Base-by-base conservation (phyloP, 495 filamentous ascomycete species). In the Lineolata rhizophorae region DNA sequence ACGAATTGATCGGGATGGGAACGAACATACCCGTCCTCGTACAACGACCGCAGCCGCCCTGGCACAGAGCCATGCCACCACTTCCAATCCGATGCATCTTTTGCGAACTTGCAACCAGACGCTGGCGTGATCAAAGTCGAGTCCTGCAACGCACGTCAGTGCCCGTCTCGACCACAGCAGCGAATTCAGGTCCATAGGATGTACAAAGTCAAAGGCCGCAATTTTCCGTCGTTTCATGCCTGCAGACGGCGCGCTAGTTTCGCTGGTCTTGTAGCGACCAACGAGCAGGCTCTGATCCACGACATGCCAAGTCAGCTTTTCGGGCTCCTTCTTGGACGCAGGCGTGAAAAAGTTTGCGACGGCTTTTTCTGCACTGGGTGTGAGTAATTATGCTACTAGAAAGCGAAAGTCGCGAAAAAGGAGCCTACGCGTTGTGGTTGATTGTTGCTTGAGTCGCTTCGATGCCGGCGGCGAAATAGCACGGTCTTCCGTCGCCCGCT, bases 321-420 rank as follows among this genome's bases (percentile, higher is more conserved):
- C 73, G 3, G 78, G 81, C 29, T 74, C 67, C 53, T 92, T 95
- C 46, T 92, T 63, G 3, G 82, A 93, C 0, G 61, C 47, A 1
- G 87, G 83, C 0, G 72, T 92, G 56, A 99, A 94, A 54, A 99
- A 99, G 21, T 62, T 79, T 9, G 73, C 62, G 6, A 90, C 70
- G 0, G 72, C 42, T 50, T 59, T 81, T 60, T 80, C 56, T 61
- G 30, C 14, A 17, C 22, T 6, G 6, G 22, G 22, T 25, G n/a
- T n/a, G n/a, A n/a, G n/a, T n/a, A n/a, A n/a, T n/a, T n/a, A n/a
- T n/a, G 22, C 22, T n/a, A 25, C n/a, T n/a, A 25, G 22, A 6
- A 25, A 25, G 6, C 6, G 22, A 25, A 25, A 6, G n/a, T 25
- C 22, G 22, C 22, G 22, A 25, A 25, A n/a, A n/a, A n/a, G n/a